Evolutionary conservation across 257 asterid genomes (phyloP).

Genomic region (Misopates orontium): DNA sequence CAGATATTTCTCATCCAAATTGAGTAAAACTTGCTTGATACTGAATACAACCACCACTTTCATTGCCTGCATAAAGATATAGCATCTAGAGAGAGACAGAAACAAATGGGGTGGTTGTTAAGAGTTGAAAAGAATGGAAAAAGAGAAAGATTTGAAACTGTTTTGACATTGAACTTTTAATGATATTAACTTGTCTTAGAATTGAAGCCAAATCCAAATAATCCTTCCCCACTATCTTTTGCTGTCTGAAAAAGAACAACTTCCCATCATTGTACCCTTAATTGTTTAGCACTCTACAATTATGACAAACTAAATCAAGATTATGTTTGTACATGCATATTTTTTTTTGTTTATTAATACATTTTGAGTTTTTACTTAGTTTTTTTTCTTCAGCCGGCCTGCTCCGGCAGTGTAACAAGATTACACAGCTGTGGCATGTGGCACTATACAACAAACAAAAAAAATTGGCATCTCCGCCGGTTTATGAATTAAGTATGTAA

Average conservation of each 20-base stretch:
- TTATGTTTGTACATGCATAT: too few species aligned
- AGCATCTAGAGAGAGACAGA: not conserved
- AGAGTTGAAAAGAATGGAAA: conserved; percentile 13
- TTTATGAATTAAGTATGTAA: too few species aligned
- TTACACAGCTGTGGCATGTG: too few species aligned
- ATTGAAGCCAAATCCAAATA: conserved; percentile 30
- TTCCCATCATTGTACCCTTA: conserved; percentile 16
- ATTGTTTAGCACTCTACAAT: conserved; percentile 47
- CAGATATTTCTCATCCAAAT: conserved; percentile 25
- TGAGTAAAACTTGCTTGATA: conserved; percentile 35
- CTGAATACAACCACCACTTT: conserved; percentile 32
- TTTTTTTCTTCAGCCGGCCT: conserved; percentile 9
- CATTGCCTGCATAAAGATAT: not conserved
- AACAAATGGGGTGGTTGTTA: conserved; percentile 13
- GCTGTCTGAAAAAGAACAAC: not conserved
- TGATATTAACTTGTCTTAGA: conserved; percentile 48
- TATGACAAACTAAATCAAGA: conserved; percentile 19
- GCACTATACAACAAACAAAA: too few species aligned
- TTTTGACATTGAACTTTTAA: conserved; percentile 26
- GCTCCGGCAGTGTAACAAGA: not conserved
- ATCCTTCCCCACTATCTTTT: not conserved
- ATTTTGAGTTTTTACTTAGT: not conserved
- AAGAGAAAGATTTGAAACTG: conserved; percentile 1
- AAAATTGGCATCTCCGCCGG: too few species aligned
- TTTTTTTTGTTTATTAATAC: too few species aligned